A percentile compares a stretch with the other conserved stretches of the same genome.
phyloP scores from a whole-genome alignment of 2,329 filamentous ascomycete genomes.

The Pseudocercospora fijiensis region DNA sequence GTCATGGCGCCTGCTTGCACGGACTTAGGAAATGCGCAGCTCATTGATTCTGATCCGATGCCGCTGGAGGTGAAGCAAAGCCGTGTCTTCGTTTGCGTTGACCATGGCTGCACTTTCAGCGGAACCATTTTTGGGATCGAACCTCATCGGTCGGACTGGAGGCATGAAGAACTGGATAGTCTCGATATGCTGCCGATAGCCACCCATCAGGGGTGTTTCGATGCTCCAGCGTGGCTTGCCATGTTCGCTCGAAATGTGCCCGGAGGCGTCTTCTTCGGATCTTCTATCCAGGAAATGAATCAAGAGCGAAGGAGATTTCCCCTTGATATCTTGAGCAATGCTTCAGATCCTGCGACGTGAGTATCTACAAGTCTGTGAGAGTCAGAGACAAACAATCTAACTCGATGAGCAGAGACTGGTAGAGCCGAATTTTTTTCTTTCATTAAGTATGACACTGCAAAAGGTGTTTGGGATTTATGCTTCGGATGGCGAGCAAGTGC shows the following conservation, averaged over 20 bases:
- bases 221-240: not conserved
- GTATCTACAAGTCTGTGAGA: not conserved
- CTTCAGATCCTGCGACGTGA: not conserved
- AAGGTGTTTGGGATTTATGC: not conserved
- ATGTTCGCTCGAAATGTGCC: not conserved
- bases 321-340: not conserved
- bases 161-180: not conserved
- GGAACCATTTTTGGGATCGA: not conserved
- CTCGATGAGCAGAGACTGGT: not conserved
- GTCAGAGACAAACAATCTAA: not conserved
- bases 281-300: not conserved
- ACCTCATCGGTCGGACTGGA: not conserved
- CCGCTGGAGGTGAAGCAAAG: not conserved
- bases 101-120: not conserved
- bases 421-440: not conserved
- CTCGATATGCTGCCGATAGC: not conserved
- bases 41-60: not conserved
- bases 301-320: not conserved
- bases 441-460: not conserved
- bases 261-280: not conserved
- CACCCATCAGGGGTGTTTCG: not conserved
- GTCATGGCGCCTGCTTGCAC: too few relatives aligned
- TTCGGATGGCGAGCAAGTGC: not conserved
- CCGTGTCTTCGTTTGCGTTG: not conserved
- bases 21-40: too few relatives aligned